phyloP scores from a whole-genome alignment of 139 green algal species.

The Chlorella sp. region DNA sequence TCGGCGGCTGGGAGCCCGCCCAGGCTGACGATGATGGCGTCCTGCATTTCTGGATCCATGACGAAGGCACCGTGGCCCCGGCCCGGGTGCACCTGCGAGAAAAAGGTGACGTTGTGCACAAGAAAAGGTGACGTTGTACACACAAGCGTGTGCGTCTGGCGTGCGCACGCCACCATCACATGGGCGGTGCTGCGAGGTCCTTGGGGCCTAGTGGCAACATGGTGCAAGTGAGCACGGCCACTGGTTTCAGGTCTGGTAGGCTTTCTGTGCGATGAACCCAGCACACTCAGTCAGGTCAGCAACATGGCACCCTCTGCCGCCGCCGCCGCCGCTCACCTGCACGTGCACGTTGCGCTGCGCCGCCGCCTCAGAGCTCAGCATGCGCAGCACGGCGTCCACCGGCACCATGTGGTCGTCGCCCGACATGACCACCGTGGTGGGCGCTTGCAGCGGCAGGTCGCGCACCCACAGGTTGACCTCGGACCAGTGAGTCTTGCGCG shows the following conservation, averaged over 20 bases:
- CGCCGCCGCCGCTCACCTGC: too few species aligned
- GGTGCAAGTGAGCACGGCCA: too few species aligned
- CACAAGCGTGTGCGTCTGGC: too few species aligned
- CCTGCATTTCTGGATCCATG: background rate
- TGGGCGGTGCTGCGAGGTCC: too few species aligned
- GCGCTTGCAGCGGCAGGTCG: conserved; percentile 11
- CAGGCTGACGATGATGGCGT: background rate
- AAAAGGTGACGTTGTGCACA: too few species aligned
- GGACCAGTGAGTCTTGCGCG: conserved; percentile 20
- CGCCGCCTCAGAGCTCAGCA: conserved; percentile 8
- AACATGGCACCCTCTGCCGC: too few species aligned
- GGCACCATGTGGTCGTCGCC: conserved; percentile 32
- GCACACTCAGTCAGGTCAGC: too few species aligned
- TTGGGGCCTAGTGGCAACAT: too few species aligned
- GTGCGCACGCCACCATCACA: too few species aligned
- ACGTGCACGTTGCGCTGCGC: background rate
- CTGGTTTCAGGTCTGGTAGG: too few species aligned
- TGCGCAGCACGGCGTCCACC: conserved; percentile 8
- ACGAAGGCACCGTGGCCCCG: background rate
- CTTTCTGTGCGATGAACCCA: too few species aligned
- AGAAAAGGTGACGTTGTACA: too few species aligned
- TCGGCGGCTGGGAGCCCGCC: background rate
- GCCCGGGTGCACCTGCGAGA: background rate
- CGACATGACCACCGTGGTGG: conserved; percentile 14
- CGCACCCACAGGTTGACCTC: conserved; percentile 32